Evolutionary conservation across 192 early-diverging fungal genomes (phyloP).

Genomic region (Mortierella alpina): DNA sequence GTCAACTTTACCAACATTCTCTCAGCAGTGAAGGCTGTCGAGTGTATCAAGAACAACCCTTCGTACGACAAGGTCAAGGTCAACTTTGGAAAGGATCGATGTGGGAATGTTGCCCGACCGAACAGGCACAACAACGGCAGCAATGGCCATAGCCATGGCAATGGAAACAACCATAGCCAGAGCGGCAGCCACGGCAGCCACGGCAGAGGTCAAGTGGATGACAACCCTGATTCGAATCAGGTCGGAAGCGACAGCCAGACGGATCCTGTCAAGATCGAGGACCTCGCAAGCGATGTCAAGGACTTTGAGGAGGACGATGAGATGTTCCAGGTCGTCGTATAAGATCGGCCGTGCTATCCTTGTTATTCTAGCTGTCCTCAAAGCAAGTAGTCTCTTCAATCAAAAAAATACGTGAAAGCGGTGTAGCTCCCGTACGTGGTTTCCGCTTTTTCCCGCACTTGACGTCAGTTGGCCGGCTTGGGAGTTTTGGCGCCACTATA

Average conservation of each 20-base stretch:
- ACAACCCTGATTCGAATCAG: not conserved
- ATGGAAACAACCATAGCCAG: too few relatives aligned
- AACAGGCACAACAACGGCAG: constrained; percentile 24
- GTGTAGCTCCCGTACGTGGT: too few relatives aligned
- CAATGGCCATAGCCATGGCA: too few relatives aligned
- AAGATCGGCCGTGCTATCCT: not conserved
- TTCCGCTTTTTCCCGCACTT: too few relatives aligned
- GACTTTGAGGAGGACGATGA: constrained; percentile 29
- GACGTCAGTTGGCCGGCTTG: too few relatives aligned
- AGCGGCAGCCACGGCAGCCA: too few relatives aligned
- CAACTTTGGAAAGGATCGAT: constrained; percentile 91
- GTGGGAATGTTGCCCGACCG: constrained; percentile 76
- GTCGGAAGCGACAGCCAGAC: not conserved
- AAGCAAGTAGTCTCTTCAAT: too few relatives aligned
- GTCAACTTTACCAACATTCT: constrained; percentile 86
- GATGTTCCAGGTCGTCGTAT: constrained; percentile 18
- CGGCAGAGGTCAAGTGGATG: too few relatives aligned
- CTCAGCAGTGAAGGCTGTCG: constrained; percentile 83
- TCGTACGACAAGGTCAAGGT: constrained; percentile 72
- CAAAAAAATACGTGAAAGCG: too few relatives aligned
- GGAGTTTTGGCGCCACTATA: not conserved
- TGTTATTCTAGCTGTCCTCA: too few relatives aligned
- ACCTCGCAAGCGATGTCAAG: constrained; percentile 7
- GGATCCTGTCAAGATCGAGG: constrained; percentile 4
- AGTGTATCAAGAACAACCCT: constrained; percentile 68